These are phyloP conservation scores for Encephalitozoon intestinalis DNA, from an alignment of 371 early-diverging fungal species.

Conservation along the genomic window DNA sequence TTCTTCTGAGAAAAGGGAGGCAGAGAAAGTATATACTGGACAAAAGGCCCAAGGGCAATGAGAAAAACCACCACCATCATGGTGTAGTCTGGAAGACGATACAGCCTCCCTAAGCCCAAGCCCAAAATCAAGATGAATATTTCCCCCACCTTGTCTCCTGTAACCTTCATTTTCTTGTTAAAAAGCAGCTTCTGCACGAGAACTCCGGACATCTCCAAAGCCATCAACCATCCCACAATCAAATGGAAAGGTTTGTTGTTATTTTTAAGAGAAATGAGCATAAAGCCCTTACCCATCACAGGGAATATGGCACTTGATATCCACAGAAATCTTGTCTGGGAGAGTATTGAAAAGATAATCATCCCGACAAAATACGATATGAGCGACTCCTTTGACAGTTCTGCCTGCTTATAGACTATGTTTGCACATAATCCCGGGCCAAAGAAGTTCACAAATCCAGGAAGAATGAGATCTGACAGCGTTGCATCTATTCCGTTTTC, in stretches of 20 bases:
- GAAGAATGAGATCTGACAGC: constrained; percentile 25
- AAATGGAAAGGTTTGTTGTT: neutral
- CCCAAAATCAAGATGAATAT: constrained; percentile 2
- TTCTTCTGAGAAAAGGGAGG: neutral
- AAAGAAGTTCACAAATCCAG: constrained; percentile 23
- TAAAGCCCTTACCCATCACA: constrained; percentile 19
- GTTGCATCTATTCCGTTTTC: constrained; percentile 29
- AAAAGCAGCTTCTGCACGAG: constrained; percentile 19
- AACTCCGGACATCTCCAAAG: constrained; percentile 1
- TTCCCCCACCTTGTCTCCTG: neutral
- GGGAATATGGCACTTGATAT: constrained; percentile 7
- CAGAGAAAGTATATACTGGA: neutral
- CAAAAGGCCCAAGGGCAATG: neutral
- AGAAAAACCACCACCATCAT: neutral
- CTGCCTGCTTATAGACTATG: constrained; percentile 16
- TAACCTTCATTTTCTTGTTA: constrained; percentile 3
- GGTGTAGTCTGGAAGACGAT: neutral
- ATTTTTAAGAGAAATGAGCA: constrained; percentile 17
- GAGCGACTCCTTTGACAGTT: neutral
- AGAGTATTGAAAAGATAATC: constrained; percentile 12
- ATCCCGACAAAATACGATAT: constrained; percentile 25
- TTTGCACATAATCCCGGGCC: constrained; percentile 39
- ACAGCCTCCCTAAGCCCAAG: neutral
- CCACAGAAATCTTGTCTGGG: neutral
- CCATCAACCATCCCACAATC: constrained; percentile 22